Conservation (phyloP, 371 early-diverging fungal genomes). For the Mortierella sp. region DNA sequence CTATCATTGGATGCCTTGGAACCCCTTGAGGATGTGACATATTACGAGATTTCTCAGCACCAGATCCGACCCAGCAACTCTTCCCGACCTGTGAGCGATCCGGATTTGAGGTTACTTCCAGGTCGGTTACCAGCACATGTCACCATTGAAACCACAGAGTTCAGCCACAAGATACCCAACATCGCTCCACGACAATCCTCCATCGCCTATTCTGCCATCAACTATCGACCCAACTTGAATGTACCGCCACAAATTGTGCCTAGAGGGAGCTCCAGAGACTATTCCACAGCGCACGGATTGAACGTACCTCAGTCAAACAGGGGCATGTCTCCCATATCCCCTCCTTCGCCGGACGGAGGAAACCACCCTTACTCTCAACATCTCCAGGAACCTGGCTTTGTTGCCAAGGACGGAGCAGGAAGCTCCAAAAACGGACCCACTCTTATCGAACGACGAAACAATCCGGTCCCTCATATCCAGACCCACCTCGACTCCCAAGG, state of each 20-base stretch:
- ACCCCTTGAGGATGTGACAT: constrained; percentile 20
- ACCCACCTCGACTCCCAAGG: constrained; percentile 33
- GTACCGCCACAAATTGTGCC: constrained; percentile 53
- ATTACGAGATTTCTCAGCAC: background rate
- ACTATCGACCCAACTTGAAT: constrained; percentile 47
- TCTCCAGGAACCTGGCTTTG: constrained; percentile 21
- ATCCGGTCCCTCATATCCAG: constrained; percentile 49
- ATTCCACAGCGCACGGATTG: constrained; percentile 62
- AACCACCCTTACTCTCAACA: constrained; percentile 23
- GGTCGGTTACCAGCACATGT: constrained; percentile 33
- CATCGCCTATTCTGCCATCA: constrained; percentile 51
- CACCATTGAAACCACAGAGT: constrained; percentile 30
- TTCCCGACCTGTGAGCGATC: constrained; percentile 40
- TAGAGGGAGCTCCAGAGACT: constrained; percentile 59
- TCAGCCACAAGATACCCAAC: constrained; percentile 40
- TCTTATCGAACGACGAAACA: constrained; percentile 46
- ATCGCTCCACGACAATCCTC: constrained; percentile 59
- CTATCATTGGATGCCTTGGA: constrained; percentile 41
- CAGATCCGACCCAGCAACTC: constrained; percentile 22
- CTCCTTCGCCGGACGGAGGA: constrained; percentile 38
- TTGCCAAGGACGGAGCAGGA: constrained; percentile 9
- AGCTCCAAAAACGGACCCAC: constrained; percentile 38
- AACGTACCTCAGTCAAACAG: constrained; percentile 54
- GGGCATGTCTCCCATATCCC: constrained; percentile 61
- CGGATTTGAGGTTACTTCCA: constrained; percentile 31